Evolutionary conservation across 2,329 filamentous ascomycete species (phyloP), one percentile per base, ranked within the genome.

Genomic region (Ceratocystis papillata): DNA sequence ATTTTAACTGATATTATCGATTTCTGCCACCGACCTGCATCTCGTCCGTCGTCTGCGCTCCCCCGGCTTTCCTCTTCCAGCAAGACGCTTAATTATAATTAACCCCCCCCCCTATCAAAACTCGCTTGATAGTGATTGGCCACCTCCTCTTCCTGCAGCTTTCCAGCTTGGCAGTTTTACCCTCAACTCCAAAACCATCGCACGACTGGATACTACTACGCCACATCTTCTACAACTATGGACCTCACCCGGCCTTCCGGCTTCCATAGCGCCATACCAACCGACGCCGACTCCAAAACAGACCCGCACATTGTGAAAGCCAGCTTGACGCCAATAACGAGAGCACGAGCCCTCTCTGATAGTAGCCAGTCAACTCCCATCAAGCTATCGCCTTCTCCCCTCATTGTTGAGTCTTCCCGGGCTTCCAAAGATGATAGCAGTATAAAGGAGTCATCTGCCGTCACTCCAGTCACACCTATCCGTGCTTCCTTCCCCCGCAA

Each of bases 341-440:
- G 66, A 37, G 66, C 66, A 44, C 66, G 66, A 28, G 66, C 66
- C n/a, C 53, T 63, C 20, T 67, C 66, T 17, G 66, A 67, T 30
- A 65, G 63, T 30, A 62, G 63, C 46, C 66, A 67, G 30, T 64
- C 63, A 0, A 82, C 84, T 7, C 83, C 81, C 68, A 78, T 78
- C 28, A 78, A 80, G 69, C 75, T 85, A 20, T 84, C 82, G 4
- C 80, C 84, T 3, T 84, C 85, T 46, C 82, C 85, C 53, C 77
- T 77, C 69, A 80, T 84, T 63, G 74, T 83, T 65, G 79, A 81
- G 65, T 74, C 80, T 50, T 77, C 80, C 17, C 77, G 79, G 61
- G 79, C 80, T 22, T 86, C 83, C 67, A 88, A 88, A 73, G 86
- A 89, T 76, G 87, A 90, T 72, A 85, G 79, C 72, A 79, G 78